Base-by-base conservation (phyloP, 331 rosid genomes). In the Ulmus americana region DNA sequence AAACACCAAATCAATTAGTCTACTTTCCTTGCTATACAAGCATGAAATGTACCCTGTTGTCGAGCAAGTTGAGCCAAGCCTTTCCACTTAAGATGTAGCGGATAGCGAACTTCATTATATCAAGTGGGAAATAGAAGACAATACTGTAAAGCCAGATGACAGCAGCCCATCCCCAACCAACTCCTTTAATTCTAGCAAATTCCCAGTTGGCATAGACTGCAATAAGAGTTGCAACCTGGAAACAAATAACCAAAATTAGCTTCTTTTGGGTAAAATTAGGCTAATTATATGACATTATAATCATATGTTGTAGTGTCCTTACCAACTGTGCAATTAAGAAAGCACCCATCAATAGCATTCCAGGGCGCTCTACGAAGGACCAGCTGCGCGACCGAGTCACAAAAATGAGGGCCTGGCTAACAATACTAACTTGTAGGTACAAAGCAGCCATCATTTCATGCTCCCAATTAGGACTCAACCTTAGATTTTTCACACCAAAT, bases 161-260 rank as follows among this genome's bases (percentile, higher is more conserved):
- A 77, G 97, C 99, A 7, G 99, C 99, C 99, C 99, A 94, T 61
- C 99, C 97, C 99, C 99, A 94, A 45, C 95, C 97, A 39, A 74
- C 48, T 59, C 99, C 99, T 52, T 90, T 68, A 38, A 94, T 92
- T 71, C 56, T 90, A 12, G 99, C 99, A 8, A 94, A 94, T 7
- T 83, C 66, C 99, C 96, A 94, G 62, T 87, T 6, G 5, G 99
- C 99, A 71, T 94, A 94, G 10, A 94, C 99, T 9, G 97, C 95
- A 39, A 94, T 55, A 69, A 94, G 0, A 61, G 99, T 94, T 20
- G 97, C 99, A 79, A 94, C 53, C 99, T 94, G 90, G 77, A 71
- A 79, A 74, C 3, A 0, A 66, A 71, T 9, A 59, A 49, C 59
- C 20, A 6, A 61, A 67, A 49, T 59, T 63, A 65, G 55, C 68